These are phyloP conservation scores for Pholiota microspora DNA, from an alignment of 768 basidiomycete genomes.

Conservation along the genomic window DNA sequence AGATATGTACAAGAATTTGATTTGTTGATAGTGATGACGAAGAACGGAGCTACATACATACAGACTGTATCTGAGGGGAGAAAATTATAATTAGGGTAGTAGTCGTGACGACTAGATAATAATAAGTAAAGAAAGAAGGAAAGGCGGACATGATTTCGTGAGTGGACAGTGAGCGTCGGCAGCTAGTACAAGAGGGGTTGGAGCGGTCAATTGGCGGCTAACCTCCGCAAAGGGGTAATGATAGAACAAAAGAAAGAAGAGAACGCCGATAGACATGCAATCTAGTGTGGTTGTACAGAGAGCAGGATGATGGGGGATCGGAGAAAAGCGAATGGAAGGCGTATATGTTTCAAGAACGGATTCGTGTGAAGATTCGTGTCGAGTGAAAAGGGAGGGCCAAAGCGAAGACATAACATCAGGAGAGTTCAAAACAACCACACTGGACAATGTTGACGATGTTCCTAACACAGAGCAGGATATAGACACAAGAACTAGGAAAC, in stretches of 20 bases:
- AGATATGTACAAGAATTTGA: slow-evolving; percentile 1
- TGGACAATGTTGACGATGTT: not conserved
- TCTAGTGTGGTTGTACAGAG: slow-evolving; percentile 1
- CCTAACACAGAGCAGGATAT: not conserved
- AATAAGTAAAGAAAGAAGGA: slow-evolving; percentile 4
- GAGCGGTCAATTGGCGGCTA: not conserved
- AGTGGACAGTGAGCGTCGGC: slow-evolving; percentile 5
- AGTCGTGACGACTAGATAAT: slow-evolving; percentile 15
- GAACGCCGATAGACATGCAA: not conserved
- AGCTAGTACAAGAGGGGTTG: not conserved
- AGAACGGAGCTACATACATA: no score
- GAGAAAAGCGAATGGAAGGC: not conserved
- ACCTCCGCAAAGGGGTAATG: not conserved
- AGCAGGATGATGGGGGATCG: not conserved
- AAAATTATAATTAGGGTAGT: slow-evolving; percentile 6
- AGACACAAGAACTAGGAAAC: not conserved
- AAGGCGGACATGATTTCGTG: slow-evolving; percentile 7
- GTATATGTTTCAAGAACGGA: not conserved
- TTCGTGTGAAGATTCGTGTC: not conserved
- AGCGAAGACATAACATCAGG: not conserved
- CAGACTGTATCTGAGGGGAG: not conserved
- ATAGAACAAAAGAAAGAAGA: not conserved
- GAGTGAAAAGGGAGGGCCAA: not conserved
- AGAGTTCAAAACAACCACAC: not conserved
- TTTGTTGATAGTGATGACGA: not conserved